phyloP scores from a whole-genome alignment of 495 filamentous ascomycete species.

The Annulohypoxylon bovei region DNA sequence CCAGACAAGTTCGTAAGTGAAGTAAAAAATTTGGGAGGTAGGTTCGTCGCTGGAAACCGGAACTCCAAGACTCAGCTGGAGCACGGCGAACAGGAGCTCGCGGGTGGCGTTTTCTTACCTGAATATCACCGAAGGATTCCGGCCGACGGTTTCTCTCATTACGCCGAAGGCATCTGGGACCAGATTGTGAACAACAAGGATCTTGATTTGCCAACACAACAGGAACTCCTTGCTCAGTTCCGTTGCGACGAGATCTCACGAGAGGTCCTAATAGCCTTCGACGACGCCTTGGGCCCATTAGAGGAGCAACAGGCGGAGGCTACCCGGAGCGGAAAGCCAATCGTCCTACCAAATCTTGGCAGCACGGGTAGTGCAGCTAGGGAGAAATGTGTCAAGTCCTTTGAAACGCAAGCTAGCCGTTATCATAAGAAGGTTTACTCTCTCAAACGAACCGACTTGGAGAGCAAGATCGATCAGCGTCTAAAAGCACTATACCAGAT shows the following conservation, averaged over 20 bases:
- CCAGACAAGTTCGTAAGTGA: slow-evolving; percentile 90
- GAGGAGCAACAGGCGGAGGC: slow-evolving; percentile 85
- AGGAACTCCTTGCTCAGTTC: slow-evolving; percentile 96
- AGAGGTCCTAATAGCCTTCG: slow-evolving; percentile 85
- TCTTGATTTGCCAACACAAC: slow-evolving; percentile 94
- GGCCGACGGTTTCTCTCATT: slow-evolving; percentile 92
- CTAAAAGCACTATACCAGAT: slow-evolving; percentile 88
- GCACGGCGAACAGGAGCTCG: slow-evolving; percentile 71
- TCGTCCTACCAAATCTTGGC: slow-evolving; percentile 80
- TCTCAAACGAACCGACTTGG: slow-evolving; percentile 84
- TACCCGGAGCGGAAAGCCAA: slow-evolving; percentile 72
- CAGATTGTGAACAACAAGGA: slow-evolving; percentile 99
- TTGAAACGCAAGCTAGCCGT: slow-evolving; percentile 87
- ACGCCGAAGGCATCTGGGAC: slow-evolving; percentile 94
- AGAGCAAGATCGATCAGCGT: slow-evolving; percentile 83
- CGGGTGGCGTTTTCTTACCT: slow-evolving; percentile 84
- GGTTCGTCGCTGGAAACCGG: slow-evolving; percentile 82
- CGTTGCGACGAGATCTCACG: slow-evolving; percentile 94
- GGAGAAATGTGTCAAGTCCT: slow-evolving; percentile 77
- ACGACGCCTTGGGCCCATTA: slow-evolving; percentile 80
- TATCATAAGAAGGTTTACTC: slow-evolving; percentile 96
- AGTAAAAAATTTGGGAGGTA: slow-evolving; percentile 77
- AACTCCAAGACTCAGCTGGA: slow-evolving; percentile 65
- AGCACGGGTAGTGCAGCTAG: slow-evolving; percentile 76
- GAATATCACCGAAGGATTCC: slow-evolving; percentile 97